phyloP scores from a whole-genome alignment of 352 stramenopile genomes.

The Pythium volutum region DNA sequence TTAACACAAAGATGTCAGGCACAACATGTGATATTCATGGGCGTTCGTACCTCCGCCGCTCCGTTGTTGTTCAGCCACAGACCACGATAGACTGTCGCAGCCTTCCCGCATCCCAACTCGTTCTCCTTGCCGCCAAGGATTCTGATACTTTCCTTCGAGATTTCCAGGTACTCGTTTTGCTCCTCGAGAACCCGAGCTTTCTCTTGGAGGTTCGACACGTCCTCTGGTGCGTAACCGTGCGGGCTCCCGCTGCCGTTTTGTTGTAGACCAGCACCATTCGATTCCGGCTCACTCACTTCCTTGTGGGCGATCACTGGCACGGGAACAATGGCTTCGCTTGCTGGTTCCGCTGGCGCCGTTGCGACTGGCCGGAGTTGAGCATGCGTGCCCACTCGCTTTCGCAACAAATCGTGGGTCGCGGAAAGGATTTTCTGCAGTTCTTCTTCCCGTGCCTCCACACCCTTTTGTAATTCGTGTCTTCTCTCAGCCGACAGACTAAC shows the following conservation, averaged over 20 bases:
- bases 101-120: slow-evolving; percentile 83
- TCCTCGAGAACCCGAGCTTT: slow-evolving; percentile 80
- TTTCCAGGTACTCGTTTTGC: slow-evolving; percentile 86
- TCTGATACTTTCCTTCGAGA: slow-evolving; percentile 85
- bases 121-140: slow-evolving; percentile 86
- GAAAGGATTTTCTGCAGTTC: slow-evolving; percentile 82
- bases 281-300: neutral
- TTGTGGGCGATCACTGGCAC: neutral
- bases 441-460: slow-evolving; percentile 79
- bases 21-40: neutral
- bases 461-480: slow-evolving; percentile 83
- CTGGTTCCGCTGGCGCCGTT: neutral
- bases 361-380: slow-evolving; percentile 12
- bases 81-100: slow-evolving; percentile 82
- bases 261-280: neutral
- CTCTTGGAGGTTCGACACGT: slow-evolving; percentile 70
- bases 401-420: slow-evolving; percentile 80
- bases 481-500: slow-evolving; percentile 84
- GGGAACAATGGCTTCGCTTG: neutral
- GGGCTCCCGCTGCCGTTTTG: slow-evolving; percentile 10
- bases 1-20: neutral
- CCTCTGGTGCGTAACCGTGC: slow-evolving; percentile 52
- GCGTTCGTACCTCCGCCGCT: slow-evolving; percentile 58
- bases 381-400: slow-evolving; percentile 46
- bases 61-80: slow-evolving; percentile 85